A percentile compares a stretch with the other conserved stretches of the same genome.
Conservation (phyloP, 148 eudicot genomes). For the Rhododendron molle region DNA sequence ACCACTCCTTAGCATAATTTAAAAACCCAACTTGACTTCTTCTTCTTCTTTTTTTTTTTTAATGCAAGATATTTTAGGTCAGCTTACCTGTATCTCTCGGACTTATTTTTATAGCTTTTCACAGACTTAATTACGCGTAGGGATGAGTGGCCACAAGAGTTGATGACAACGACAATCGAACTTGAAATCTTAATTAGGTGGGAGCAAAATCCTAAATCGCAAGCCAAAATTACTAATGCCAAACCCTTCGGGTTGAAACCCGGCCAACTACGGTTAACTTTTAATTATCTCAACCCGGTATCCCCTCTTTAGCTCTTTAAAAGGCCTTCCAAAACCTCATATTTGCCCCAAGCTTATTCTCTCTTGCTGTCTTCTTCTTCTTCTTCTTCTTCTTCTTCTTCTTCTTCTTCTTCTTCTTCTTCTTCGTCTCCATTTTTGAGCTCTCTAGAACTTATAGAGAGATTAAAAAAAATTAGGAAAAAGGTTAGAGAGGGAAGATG, state of each 20-base stretch:
- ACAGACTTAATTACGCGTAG: too few relatives aligned
- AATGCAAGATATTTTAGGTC: too few relatives aligned
- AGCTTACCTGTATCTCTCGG: too few relatives aligned
- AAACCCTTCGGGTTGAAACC: background rate
- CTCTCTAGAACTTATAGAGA: background rate
- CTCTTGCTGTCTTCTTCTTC: background rate
- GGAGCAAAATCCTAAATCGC: too few relatives aligned
- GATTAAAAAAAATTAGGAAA: background rate
- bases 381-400: background rate
- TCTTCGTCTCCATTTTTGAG: background rate
- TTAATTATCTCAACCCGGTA: background rate
- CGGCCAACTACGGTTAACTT: background rate
- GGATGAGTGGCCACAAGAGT: too few relatives aligned
- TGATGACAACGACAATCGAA: too few relatives aligned
- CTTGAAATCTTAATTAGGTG: rapidly evolving
- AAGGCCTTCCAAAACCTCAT: background rate
- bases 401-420: background rate
- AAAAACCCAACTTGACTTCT: too few relatives aligned
- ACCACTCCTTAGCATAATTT: too few relatives aligned
- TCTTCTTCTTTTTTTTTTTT: too few relatives aligned
- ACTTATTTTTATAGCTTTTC: too few relatives aligned
- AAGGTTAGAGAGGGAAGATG: slow-evolving; percentile 21
- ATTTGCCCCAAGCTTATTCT: background rate
- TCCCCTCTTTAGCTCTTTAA: background rate
- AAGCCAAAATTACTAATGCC: too few relatives aligned